These are phyloP conservation scores for Cordyceps cateniannulata DNA, from an alignment of 2,329 filamentous ascomycete genomes.

Conservation along the genomic window DNA sequence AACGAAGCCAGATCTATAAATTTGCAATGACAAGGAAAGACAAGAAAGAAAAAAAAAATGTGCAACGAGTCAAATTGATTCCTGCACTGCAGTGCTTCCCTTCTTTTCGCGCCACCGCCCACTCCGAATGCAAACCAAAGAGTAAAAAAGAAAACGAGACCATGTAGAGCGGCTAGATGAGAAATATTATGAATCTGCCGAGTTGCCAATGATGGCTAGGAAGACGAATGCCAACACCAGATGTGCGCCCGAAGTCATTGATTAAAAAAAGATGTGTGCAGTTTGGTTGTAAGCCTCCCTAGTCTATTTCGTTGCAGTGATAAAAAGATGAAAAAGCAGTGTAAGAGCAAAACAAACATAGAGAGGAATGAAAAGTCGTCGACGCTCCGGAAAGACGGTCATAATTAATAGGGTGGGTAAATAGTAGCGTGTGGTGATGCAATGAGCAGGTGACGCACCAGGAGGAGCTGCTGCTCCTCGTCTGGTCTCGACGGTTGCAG, in stretches of 20 bases:
- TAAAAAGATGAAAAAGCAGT: neutral
- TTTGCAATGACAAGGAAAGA: neutral
- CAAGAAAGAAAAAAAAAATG: neutral
- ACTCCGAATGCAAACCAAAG: neutral
- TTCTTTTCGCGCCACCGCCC: neutral
- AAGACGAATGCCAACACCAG: neutral
- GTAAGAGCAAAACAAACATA: neutral
- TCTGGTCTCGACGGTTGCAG: neutral
- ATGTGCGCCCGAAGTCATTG: neutral
- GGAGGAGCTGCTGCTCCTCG: neutral
- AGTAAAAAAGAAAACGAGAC: neutral
- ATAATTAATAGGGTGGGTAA: neutral
- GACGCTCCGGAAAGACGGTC: neutral
- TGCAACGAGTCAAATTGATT: neutral
- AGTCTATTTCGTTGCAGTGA: conserved; percentile 6
- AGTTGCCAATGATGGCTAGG: neutral
- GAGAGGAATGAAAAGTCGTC: neutral
- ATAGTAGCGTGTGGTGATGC: neutral
- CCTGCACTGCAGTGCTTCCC: neutral
- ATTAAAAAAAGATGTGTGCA: neutral
- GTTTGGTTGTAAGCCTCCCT: neutral
- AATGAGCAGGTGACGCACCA: neutral
- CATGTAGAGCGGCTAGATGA: neutral
- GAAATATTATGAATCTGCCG: neutral
- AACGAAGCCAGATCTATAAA: neutral